A percentile compares a stretch with the other conserved stretches of the same genome.
phyloP scores from a whole-genome alignment of 306 rosid species.

The Oxytropis ochrocephala region DNA sequence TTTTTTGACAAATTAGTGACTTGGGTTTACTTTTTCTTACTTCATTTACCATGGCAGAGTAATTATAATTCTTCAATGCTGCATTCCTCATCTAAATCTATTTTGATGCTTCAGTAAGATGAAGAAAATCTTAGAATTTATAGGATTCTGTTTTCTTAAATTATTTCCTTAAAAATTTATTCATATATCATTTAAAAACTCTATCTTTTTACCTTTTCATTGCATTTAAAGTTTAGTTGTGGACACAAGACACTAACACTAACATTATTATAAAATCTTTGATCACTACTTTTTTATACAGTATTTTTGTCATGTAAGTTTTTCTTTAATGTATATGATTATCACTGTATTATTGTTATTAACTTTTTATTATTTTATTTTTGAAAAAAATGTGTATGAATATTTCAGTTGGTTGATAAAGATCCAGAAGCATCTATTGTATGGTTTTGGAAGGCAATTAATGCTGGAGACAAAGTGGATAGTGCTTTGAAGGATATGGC shows the following conservation, averaged over 20 bases:
- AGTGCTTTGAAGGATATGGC: slow-evolving; percentile 97
- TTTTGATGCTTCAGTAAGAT: not conserved
- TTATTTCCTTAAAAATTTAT: not conserved
- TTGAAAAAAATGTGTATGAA: slow-evolving; percentile 3
- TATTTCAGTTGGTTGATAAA: slow-evolving; percentile 66
- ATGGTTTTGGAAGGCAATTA: slow-evolving; percentile 82
- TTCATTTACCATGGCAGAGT: not conserved
- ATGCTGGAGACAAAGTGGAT: slow-evolving; percentile 77
- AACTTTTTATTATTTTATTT: not conserved
- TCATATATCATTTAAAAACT: too few relatives aligned
- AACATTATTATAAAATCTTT: too few relatives aligned
- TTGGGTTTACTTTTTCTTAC: too few relatives aligned
- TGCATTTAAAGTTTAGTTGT: too few relatives aligned
- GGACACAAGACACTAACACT: too few relatives aligned
- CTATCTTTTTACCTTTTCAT: too few relatives aligned
- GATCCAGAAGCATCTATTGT: slow-evolving; percentile 76
- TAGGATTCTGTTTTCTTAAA: not conserved
- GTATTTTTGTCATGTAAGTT: too few relatives aligned
- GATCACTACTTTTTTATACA: too few relatives aligned
- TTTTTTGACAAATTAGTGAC: too few relatives aligned
- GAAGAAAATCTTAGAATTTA: not conserved
- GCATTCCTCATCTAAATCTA: not conserved
- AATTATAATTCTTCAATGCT: not conserved
- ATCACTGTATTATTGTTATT: too few relatives aligned
- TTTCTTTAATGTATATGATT: too few relatives aligned